Evolutionary conservation across 306 rosid genomes (phyloP), one percentile per base, ranked within the genome.

Genomic region (Ormosia emarginata): DNA sequence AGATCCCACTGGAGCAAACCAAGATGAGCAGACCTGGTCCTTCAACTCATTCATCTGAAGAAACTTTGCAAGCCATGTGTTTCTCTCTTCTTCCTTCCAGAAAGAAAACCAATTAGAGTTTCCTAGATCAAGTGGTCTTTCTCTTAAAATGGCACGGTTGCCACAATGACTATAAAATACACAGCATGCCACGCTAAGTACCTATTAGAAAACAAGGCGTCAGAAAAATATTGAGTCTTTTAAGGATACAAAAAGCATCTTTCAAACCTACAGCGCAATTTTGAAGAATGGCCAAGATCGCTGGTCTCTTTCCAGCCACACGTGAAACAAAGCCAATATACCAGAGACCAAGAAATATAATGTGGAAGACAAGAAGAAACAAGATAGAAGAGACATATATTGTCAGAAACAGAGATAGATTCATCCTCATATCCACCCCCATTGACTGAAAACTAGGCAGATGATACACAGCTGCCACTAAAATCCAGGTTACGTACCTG

Each of bases 1-100:
- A 72, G 96, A 95, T 59, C 98, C 98, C 78, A 95, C 98, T 6
- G 99, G 99, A 75, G 99, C 98, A 76, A 95, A 95, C 99, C 99
- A 95, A 49, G 96, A 91, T n/a, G 97, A 92, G 89, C 99, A 95
- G 86, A 95, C 94, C 84, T 91, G 87, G 68, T 95, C 97, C 87
- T 93, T 95, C 82, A 88, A 88, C 84, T 95, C 98, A 83, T 88
- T 90, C 91, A 95, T 90, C 75, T 88, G 89, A 79, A 90, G 86
- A 79, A 93, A 93, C 84, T 90, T 95, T 13, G 92, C 87, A 34
- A 93, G 94, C 96, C 93, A 93, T 1, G 97, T 85, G 85, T 86
- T 93, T 82, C 97, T 86, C 62, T 90, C 98, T 87, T 90, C 92
- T 74, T 90, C 91, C 52, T 86, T 95, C 93, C 93, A 91, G 67